Percentiles rank a stretch among this genome's conserved stretches.
Evolutionary conservation across 169 alveolate species (phyloP).

Genomic region (Miamiensis avidus): DNA sequence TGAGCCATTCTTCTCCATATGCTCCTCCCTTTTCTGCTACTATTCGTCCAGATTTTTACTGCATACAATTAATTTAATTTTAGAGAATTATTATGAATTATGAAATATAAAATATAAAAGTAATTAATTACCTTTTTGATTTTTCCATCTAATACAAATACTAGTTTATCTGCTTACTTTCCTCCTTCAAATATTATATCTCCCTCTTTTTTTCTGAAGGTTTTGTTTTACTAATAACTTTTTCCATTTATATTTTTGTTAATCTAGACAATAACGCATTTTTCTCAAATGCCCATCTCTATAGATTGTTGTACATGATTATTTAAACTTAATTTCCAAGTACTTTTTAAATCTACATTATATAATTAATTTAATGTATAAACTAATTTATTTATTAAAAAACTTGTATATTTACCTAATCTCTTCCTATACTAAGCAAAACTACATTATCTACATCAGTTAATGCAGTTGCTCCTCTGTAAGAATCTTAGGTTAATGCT

Average conservation of each 20-base stretch:
- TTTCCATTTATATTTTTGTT: slow-evolving; percentile 22
- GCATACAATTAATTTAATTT: slow-evolving; percentile 2
- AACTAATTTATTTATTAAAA: too few species aligned
- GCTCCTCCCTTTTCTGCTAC: slow-evolving; percentile 31
- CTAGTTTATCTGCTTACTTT: slow-evolving; percentile 14
- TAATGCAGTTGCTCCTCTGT: slow-evolving; percentile 44
- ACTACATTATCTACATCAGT: slow-evolving; percentile 42
- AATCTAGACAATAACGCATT: slow-evolving; percentile 15
- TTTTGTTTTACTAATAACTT: slow-evolving; percentile 21
- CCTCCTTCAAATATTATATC: background rate
- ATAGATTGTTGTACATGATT: slow-evolving; percentile 28
- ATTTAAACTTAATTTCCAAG: slow-evolving; percentile 8
- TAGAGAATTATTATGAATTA: too few species aligned
- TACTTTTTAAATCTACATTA: background rate
- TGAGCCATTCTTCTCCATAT: slow-evolving; percentile 38
- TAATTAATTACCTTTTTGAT: background rate
- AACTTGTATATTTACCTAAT: slow-evolving; percentile 11
- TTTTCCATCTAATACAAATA: slow-evolving; percentile 32
- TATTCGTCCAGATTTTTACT: slow-evolving; percentile 20
- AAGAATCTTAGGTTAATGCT: slow-evolving; percentile 40
- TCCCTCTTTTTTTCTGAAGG: background rate
- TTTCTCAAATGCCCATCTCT: slow-evolving; percentile 42
- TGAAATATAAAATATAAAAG: too few species aligned
- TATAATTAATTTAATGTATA: too few species aligned
- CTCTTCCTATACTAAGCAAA: slow-evolving; percentile 41